These are phyloP conservation scores for Ceratocystiopsis minuta DNA, from an alignment of 2,329 filamentous ascomycete genomes.

Conservation along the genomic window DNA sequence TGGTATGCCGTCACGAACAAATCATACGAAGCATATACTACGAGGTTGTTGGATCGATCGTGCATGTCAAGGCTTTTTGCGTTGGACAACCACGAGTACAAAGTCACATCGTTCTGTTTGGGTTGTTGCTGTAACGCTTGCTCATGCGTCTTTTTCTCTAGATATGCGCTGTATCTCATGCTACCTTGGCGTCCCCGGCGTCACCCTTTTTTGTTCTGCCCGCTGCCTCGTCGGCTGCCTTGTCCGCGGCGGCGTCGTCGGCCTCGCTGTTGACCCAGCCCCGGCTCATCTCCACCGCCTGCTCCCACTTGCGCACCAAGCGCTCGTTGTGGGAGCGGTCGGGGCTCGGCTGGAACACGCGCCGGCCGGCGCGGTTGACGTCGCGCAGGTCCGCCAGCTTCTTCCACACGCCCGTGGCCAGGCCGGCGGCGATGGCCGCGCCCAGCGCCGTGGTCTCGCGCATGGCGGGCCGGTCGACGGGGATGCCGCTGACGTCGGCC, in stretches of 20 bases:
- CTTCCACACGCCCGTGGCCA: conserved; percentile 64
- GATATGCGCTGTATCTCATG: too few species aligned
- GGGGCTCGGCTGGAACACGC: conserved; percentile 51
- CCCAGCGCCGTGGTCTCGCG: conserved; percentile 79
- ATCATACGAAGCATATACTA: too few species aligned
- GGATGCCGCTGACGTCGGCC: conserved; percentile 67
- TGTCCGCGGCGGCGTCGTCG: conserved; percentile 1
- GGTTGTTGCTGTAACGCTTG: not conserved
- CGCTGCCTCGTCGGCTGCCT: conserved; percentile 2
- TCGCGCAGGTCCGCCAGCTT: conserved; percentile 54
- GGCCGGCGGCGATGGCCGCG: conserved; percentile 76
- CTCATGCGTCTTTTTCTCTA: not conserved
- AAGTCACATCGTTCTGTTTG: too few species aligned
- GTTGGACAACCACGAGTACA: too few species aligned
- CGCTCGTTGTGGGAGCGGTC: conserved; percentile 20
- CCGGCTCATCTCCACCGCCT: conserved; percentile 40
- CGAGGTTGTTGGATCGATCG: too few species aligned
- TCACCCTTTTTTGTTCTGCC: not conserved
- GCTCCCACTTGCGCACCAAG: conserved; percentile 35
- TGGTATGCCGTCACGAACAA: too few species aligned
- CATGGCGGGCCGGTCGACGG: conserved; percentile 71
- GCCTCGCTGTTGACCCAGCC: conserved; percentile 26
- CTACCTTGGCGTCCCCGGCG: too few species aligned
- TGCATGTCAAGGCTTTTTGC: too few species aligned
- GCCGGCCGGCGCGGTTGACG: conserved; percentile 53